phyloP scores from a whole-genome alignment of 257 asterid genomes.

The Handroanthus guayacan region DNA sequence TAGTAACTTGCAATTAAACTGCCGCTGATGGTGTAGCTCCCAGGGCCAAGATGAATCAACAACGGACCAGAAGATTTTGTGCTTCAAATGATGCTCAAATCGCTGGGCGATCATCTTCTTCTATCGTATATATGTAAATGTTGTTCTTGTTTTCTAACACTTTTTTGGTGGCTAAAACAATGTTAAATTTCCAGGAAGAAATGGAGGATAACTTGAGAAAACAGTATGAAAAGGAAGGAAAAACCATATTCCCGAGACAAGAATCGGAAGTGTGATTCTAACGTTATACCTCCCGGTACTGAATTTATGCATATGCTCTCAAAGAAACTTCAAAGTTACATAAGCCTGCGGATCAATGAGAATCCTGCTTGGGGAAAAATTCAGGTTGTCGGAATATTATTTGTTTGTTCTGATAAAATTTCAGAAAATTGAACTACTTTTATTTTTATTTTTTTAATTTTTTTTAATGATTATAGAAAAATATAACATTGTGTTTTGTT shows the following conservation, averaged over 20 bases:
- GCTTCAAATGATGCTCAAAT: slow-evolving; percentile 49
- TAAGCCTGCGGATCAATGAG: slow-evolving; percentile 39
- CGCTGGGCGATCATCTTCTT: slow-evolving; percentile 38
- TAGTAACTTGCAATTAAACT: background rate
- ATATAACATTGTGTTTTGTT: background rate
- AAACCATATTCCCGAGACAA: slow-evolving; percentile 46
- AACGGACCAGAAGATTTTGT: slow-evolving; percentile 60
- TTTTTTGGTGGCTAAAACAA: background rate
- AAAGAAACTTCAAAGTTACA: slow-evolving; percentile 43
- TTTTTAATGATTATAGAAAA: background rate
- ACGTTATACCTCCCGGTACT: slow-evolving; percentile 71
- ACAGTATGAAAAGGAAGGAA: slow-evolving; percentile 55
- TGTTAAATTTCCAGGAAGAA: slow-evolving; percentile 45
- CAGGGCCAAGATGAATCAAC: slow-evolving; percentile 75
- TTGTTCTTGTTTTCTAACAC: background rate
- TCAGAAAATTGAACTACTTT: background rate
- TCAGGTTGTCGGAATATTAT: slow-evolving; percentile 47
- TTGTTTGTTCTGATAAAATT: no score
- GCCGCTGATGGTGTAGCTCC: slow-evolving; percentile 76
- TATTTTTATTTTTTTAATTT: background rate
- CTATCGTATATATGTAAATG: background rate
- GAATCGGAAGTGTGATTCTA: slow-evolving; percentile 63
- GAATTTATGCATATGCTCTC: slow-evolving; percentile 61
- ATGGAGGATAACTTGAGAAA: slow-evolving; percentile 48
- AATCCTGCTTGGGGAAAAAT: slow-evolving; percentile 58